These are phyloP conservation scores for Arthrocladium fulminans DNA, from an alignment of 2,329 filamentous ascomycete species.

Conservation along the genomic window DNA sequence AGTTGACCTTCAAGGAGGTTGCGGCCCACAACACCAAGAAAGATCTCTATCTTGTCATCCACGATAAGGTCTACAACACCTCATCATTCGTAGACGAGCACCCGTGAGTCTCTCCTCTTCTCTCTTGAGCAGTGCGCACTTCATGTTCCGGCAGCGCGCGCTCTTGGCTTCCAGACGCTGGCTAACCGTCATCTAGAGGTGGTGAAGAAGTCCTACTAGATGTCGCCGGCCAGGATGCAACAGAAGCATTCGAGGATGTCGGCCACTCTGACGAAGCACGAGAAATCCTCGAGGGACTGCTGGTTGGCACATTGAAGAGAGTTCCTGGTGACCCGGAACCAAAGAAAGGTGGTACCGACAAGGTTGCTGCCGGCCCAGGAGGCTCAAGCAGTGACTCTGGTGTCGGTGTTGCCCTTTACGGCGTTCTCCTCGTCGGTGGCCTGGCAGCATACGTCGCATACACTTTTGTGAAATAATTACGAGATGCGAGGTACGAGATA, in stretches of 20 bases:
- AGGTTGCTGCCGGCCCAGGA: conserved; percentile 32
- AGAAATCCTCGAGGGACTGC: conserved; percentile 74
- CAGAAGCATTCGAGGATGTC: conserved; percentile 97
- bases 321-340: conserved; percentile 73
- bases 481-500: neutral
- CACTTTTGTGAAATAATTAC: conserved; percentile 55
- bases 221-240: conserved; percentile 89
- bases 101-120: conserved; percentile 52
- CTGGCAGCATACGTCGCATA: conserved; percentile 70
- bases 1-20: conserved; percentile 71
- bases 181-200: conserved; percentile 51
- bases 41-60: conserved; percentile 82
- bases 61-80: conserved; percentile 93
- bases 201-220: conserved; percentile 97
- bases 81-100: conserved; percentile 94
- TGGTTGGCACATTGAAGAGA: conserved; percentile 71
- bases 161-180: neutral
- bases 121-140: neutral
- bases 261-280: conserved; percentile 98
- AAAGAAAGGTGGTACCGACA: conserved; percentile 45
- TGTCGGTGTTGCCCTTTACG: conserved; percentile 72
- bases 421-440: conserved; percentile 67
- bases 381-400: conserved; percentile 41
- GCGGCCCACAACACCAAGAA: conserved; percentile 82
- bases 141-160: neutral